phyloP scores from a whole-genome alignment of 352 stramenopile species.

The Phytopythium cucurbitacearum region DNA sequence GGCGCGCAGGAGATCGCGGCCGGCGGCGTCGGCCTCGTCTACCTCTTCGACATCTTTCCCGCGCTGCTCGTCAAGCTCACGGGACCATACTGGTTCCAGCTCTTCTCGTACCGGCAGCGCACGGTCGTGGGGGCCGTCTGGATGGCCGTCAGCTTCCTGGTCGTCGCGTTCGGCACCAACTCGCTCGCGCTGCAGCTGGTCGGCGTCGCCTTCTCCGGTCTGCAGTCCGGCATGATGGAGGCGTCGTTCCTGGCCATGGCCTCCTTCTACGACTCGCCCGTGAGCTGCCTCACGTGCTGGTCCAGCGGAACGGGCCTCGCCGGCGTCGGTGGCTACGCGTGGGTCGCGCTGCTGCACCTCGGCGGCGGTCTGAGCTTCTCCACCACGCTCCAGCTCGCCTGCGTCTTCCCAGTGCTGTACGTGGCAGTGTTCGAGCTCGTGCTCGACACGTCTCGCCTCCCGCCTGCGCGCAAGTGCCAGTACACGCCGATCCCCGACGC shows the following conservation, averaged over 20 bases:
- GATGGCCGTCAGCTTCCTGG: slow-evolving; percentile 81
- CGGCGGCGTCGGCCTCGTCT: slow-evolving; percentile 89
- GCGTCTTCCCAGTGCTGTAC: slow-evolving; percentile 62
- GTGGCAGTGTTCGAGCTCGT: slow-evolving; percentile 57
- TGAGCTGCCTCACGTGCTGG: slow-evolving; percentile 86
- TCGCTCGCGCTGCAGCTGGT: slow-evolving; percentile 79
- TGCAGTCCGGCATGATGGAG: slow-evolving; percentile 89
- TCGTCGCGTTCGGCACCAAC: slow-evolving; percentile 53
- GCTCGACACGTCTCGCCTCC: slow-evolving; percentile 49
- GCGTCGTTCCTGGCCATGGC: slow-evolving; percentile 86
- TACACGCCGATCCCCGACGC: slow-evolving; percentile 36
- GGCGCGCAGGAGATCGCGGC: slow-evolving; percentile 90
- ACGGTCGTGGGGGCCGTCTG: slow-evolving; percentile 62
- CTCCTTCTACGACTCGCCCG: slow-evolving; percentile 71
- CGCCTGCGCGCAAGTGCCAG: slow-evolving; percentile 23
- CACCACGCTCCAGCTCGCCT: slow-evolving; percentile 48
- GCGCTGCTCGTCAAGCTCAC: slow-evolving; percentile 86
- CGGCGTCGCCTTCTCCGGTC: slow-evolving; percentile 81
- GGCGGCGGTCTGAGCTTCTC: slow-evolving; percentile 64
- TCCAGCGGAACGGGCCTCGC: slow-evolving; percentile 91
- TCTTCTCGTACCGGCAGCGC: slow-evolving; percentile 84
- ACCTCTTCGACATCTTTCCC: slow-evolving; percentile 91
- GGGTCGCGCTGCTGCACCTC: slow-evolving; percentile 76
- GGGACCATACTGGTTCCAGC: slow-evolving; percentile 93
- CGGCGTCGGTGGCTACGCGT: slow-evolving; percentile 89